Conservation (phyloP, 2,329 filamentous ascomycete genomes). For the Calonectria montana region DNA sequence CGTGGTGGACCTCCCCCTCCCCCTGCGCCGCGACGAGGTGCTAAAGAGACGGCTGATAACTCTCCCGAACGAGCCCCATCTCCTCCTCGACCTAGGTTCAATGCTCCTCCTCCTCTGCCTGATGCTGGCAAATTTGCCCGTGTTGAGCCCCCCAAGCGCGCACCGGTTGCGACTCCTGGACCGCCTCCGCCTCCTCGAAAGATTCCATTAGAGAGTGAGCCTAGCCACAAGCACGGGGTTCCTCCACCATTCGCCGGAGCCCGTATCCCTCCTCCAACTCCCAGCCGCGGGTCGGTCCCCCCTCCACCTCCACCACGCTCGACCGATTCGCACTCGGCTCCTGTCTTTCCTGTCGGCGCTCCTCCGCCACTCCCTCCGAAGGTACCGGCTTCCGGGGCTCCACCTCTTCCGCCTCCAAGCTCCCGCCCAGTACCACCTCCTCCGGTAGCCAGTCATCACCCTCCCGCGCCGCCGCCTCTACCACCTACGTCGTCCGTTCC, state of each 20-base stretch:
- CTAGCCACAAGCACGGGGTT: conserved; percentile 74
- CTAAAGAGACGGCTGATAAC: conserved; percentile 59
- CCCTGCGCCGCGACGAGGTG: conserved; percentile 68
- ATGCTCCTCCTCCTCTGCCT: conserved; percentile 86
- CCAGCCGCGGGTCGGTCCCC: conserved; percentile 76
- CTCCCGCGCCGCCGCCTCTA: conserved; percentile 46
- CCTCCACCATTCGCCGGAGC: conserved; percentile 83
- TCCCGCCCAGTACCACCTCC: conserved; percentile 65
- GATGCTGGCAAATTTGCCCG: conserved; percentile 90
- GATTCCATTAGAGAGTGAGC: conserved; percentile 73
- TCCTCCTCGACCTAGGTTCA: conserved; percentile 76
- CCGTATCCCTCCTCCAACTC: conserved; percentile 79
- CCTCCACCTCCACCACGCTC: conserved; percentile 72
- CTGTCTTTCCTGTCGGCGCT: conserved; percentile 45
- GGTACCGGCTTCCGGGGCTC: conserved; percentile 56
- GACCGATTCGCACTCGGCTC: conserved; percentile 38
- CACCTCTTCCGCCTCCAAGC: conserved; percentile 63
- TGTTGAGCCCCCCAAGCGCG: conserved; percentile 51
- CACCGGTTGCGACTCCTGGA: conserved; percentile 43
- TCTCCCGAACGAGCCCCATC: conserved; percentile 78
- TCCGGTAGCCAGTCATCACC: conserved; percentile 54
- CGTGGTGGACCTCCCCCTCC: conserved; percentile 48
- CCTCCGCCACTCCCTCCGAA: conserved; percentile 62
- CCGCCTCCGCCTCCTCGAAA: conserved; percentile 61
- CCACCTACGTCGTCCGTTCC: conserved; percentile 46